phyloP scores from a whole-genome alignment of 2,329 filamentous ascomycete species.

The Sporothrix mexicana region DNA sequence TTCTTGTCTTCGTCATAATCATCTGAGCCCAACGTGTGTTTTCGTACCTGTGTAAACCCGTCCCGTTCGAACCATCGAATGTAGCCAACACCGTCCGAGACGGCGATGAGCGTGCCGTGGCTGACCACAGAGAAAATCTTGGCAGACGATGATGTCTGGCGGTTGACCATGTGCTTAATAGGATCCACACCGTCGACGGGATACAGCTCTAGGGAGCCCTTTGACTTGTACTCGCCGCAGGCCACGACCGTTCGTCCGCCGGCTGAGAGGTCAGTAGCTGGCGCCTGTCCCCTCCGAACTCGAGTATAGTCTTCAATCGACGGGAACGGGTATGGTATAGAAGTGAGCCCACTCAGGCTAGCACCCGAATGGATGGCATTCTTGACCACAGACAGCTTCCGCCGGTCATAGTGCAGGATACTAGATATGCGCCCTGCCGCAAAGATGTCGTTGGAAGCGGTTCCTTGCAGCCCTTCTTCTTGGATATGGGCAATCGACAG shows the following conservation, averaged over 20 bases:
- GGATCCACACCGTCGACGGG: conserved; percentile 51
- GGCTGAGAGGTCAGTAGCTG: background rate
- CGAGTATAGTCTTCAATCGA: conserved; percentile 61
- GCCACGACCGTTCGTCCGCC: conserved; percentile 73
- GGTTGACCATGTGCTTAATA: conserved; percentile 68
- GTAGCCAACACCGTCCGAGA: conserved; percentile 81
- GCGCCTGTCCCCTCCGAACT: background rate
- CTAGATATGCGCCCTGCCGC: conserved; percentile 87
- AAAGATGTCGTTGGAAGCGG: conserved; percentile 79
- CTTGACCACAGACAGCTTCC: conserved; percentile 78
- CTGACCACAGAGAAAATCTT: conserved; percentile 81
- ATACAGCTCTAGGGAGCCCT: conserved; percentile 90
- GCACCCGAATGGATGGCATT: conserved; percentile 85
- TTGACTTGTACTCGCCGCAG: conserved; percentile 88
- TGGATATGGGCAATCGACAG: conserved; percentile 82
- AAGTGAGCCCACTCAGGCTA: conserved; percentile 73
- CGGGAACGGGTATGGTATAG: conserved; percentile 71
- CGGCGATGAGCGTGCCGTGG: conserved; percentile 82
- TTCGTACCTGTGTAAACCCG: conserved; percentile 66
- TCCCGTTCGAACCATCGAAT: conserved; percentile 93
- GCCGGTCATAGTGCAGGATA: conserved; percentile 86
- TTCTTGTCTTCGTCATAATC: conserved; percentile 45
- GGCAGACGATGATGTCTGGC: conserved; percentile 79
- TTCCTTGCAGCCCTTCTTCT: conserved; percentile 53
- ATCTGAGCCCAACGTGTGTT: conserved; percentile 55